A percentile compares a stretch with the other conserved stretches of the same genome.
Conservation (phyloP, 768 basidiomycete species). For the Mrakia frigida region DNA sequence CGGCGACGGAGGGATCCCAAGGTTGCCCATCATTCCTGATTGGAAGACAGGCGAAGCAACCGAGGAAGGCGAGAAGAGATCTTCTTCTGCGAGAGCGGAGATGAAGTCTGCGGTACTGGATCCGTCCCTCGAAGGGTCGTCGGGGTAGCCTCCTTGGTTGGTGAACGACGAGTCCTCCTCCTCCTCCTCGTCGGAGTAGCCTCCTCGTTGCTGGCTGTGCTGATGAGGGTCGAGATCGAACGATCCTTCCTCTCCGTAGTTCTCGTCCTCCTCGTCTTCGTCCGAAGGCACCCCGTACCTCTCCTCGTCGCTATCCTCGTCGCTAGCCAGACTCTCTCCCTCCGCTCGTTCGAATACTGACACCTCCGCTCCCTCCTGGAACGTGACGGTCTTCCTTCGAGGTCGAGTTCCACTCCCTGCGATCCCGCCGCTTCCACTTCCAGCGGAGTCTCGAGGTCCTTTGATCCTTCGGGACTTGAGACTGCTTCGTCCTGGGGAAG, state of each 20-base stretch:
- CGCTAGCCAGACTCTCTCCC: not conserved
- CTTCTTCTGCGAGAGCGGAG: constrained; percentile 3
- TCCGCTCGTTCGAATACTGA: constrained; percentile 67
- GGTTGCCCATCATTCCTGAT: constrained; percentile 1
- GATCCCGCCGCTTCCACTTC: constrained; percentile 7
- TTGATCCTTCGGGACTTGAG: constrained; percentile 18
- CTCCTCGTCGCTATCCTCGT: not conserved
- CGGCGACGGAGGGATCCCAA: not conserved
- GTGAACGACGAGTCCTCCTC: not conserved
- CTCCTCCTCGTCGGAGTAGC: constrained; percentile 12
- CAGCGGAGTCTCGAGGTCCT: constrained; percentile 18
- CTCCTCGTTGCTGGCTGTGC: not conserved
- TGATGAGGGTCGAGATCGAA: constrained; percentile 13
- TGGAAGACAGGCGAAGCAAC: constrained; percentile 1
- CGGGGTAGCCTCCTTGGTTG: too few relatives aligned
- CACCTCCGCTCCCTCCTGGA: constrained; percentile 73
- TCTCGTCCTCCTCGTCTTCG: constrained; percentile 9
- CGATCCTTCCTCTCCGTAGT: constrained; percentile 7
- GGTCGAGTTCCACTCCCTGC: constrained; percentile 37
- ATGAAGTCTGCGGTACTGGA: constrained; percentile 7
- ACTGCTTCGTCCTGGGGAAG: constrained; percentile 20
- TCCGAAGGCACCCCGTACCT: not conserved
- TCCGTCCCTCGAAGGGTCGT: not conserved
- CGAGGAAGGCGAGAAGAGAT: constrained; percentile 5
- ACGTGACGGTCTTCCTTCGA: constrained; percentile 71